Evolutionary conservation across 306 rosid genomes (phyloP).

Genomic region (Corylus heterophylla): DNA sequence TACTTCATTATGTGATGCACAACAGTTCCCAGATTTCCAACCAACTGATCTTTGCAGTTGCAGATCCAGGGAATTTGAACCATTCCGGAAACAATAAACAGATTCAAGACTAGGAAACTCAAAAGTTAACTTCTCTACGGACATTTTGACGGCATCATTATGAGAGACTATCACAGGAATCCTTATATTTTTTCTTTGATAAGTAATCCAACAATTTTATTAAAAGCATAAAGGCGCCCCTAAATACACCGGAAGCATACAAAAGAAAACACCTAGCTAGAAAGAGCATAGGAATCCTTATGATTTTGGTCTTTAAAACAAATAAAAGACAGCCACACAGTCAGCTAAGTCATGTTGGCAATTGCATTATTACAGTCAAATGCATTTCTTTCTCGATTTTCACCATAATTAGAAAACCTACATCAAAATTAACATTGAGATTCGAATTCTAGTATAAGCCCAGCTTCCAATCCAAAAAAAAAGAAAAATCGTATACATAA

Average conservation of each 20-base stretch:
- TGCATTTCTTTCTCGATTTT: background rate
- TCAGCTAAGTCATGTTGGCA: background rate
- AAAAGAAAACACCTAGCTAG: no score
- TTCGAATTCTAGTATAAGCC: background rate
- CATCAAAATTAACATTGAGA: background rate
- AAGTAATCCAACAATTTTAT: no score
- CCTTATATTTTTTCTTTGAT: background rate
- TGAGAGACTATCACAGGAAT: background rate
- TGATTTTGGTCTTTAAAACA: background rate
- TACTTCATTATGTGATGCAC: background rate
- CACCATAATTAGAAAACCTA: background rate
- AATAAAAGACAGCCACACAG: background rate
- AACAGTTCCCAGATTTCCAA: background rate
- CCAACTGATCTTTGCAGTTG: no score
- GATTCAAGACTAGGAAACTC: background rate
- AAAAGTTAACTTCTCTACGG: background rate
- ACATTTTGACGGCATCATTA: background rate
- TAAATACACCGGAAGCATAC: no score
- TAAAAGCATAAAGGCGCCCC: no score
- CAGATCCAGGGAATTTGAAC: no score
- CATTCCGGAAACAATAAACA: background rate
- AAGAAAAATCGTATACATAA: background rate
- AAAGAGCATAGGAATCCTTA: background rate
- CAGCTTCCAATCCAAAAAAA: background rate
- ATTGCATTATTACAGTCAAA: background rate